Evolutionary conservation across 2,329 filamentous ascomycete genomes (phyloP).

Genomic region (Xylaria sp.): DNA sequence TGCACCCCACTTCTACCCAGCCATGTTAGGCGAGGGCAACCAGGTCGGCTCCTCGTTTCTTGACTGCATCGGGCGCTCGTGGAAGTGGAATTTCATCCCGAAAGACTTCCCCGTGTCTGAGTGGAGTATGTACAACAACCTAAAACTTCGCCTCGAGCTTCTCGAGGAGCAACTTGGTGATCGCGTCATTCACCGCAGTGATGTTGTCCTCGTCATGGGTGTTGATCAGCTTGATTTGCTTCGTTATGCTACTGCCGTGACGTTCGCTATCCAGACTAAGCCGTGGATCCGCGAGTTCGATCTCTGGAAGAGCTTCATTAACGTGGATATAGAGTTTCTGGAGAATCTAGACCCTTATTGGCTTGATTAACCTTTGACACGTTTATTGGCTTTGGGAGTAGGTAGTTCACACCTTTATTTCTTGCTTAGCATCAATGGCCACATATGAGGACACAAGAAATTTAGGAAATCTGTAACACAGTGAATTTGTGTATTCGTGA

Average conservation of each 20-base stretch:
- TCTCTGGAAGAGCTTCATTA: constrained; percentile 62
- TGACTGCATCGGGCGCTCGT: constrained; percentile 55
- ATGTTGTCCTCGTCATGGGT: constrained; percentile 60
- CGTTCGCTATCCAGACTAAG: constrained; percentile 58
- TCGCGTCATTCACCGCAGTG: constrained; percentile 54
- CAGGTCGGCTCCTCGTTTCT: constrained; percentile 52
- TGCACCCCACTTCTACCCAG: constrained; percentile 60
- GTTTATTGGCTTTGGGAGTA: background rate
- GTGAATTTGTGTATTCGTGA: too few species aligned
- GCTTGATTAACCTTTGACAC: constrained; percentile 46
- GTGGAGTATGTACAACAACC: constrained; percentile 55
- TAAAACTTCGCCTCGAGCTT: constrained; percentile 48
- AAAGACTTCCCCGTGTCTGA: constrained; percentile 43
- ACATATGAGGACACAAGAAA: background rate
- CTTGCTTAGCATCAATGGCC: background rate
- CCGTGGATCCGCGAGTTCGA: constrained; percentile 62
- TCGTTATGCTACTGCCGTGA: constrained; percentile 52
- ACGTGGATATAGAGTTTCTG: constrained; percentile 58
- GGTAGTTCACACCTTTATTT: background rate
- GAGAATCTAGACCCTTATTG: constrained; percentile 54
- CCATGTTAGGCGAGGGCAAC: constrained; percentile 55
- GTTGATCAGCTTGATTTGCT: constrained; percentile 54
- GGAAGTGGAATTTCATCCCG: constrained; percentile 58
- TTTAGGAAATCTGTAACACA: background rate
- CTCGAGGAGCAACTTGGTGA: constrained; percentile 49